Evolutionary conservation across 805 yeast genomes (phyloP).

Genomic region (Schizosaccharomyces osmophilus): DNA sequence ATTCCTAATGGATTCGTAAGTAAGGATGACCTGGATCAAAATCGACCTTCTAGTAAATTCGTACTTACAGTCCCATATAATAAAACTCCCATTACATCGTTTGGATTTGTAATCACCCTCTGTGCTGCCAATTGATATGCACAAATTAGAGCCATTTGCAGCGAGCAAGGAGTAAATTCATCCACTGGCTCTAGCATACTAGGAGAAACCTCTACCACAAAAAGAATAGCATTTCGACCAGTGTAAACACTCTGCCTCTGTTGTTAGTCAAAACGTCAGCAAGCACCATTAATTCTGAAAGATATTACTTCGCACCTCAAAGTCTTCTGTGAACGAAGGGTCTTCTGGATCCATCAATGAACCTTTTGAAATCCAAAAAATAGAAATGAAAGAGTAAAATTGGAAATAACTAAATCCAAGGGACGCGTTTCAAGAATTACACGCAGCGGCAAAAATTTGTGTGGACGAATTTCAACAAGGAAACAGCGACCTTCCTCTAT

Average conservation of each 20-base stretch:
- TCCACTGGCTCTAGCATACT: slow-evolving; percentile 11
- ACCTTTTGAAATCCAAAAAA: too few species aligned
- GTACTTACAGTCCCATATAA: slow-evolving; percentile 15
- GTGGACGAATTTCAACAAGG: too few species aligned
- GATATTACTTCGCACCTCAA: too few species aligned
- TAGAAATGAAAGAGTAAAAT: too few species aligned
- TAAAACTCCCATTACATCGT: slow-evolving; percentile 56
- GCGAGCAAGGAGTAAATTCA: slow-evolving; percentile 6
- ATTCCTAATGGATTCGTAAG: slow-evolving; percentile 23
- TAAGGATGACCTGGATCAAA: neutral
- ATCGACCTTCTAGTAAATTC: neutral
- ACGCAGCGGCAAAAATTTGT: too few species aligned
- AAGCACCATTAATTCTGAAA: too few species aligned
- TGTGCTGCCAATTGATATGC: slow-evolving; percentile 39
- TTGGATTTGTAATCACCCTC: slow-evolving; percentile 37
- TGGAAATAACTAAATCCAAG: too few species aligned
- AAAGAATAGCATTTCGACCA: slow-evolving; percentile 15
- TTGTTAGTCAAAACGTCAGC: neutral
- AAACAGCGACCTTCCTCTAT: too few species aligned
- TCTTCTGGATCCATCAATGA: too few species aligned
- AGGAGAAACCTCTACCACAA: slow-evolving; percentile 15
- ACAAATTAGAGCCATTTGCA: slow-evolving; percentile 20
- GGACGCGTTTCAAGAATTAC: too few species aligned
- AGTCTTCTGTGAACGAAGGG: too few species aligned
- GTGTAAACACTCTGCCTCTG: slow-evolving; percentile 5